Evolutionary conservation across 2,329 filamentous ascomycete species (phyloP).

Genomic region (Verticillium alfalfae): DNA sequence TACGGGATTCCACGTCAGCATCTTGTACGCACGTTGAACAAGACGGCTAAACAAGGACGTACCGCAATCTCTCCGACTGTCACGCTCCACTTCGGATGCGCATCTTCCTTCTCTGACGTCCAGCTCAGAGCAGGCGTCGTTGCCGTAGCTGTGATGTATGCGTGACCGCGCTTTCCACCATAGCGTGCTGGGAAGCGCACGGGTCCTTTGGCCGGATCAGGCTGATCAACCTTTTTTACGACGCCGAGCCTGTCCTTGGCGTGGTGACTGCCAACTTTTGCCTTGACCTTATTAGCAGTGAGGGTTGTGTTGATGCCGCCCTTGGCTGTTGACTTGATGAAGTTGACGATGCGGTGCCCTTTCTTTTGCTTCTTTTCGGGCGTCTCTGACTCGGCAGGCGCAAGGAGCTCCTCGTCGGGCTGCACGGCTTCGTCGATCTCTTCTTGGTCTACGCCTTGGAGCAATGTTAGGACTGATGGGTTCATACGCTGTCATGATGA

Average conservation of each 20-base stretch:
- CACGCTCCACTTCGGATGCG: constrained; percentile 63
- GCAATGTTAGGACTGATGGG: constrained; percentile 13
- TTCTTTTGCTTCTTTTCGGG: constrained; percentile 34
- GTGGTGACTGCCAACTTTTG: constrained; percentile 52
- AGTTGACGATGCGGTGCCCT: constrained; percentile 46
- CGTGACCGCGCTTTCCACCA: constrained; percentile 65
- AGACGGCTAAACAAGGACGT: not conserved
- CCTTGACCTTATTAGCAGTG: constrained; percentile 65
- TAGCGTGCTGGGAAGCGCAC: constrained; percentile 71
- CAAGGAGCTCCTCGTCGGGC: constrained; percentile 30
- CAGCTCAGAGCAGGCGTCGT: constrained; percentile 65
- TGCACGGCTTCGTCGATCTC: constrained; percentile 61
- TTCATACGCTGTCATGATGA: not conserved
- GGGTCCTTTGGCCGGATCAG: constrained; percentile 53
- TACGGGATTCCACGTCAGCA: not conserved
- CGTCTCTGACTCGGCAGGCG: constrained; percentile 41
- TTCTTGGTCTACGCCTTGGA: constrained; percentile 46
- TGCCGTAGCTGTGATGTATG: constrained; percentile 62
- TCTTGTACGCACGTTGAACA: not conserved
- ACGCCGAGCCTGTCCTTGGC: constrained; percentile 70
- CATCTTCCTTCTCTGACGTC: constrained; percentile 46
- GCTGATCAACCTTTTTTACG: constrained; percentile 35
- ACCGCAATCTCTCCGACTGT: constrained; percentile 60
- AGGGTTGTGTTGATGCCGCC: constrained; percentile 68
- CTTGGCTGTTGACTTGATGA: constrained; percentile 66